Evolutionary conservation across 1,139 yeast species (phyloP).

Genomic region (Zygotorulaspora mrakii): DNA sequence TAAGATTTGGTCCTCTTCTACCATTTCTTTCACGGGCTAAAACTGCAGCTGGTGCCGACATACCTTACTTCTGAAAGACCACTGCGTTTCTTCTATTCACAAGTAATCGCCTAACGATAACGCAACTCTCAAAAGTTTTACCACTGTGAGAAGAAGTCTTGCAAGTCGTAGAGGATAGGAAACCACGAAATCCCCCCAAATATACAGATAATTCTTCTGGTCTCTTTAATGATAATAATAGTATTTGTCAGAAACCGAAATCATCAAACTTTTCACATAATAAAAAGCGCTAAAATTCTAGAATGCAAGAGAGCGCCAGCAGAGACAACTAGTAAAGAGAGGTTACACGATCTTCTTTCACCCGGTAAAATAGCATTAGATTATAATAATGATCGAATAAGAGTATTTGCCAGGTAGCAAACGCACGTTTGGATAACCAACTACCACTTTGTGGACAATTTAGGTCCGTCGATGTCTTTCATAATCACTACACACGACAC

Average conservation of each 20-base stretch:
- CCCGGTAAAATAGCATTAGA: no score
- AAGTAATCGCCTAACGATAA: not conserved
- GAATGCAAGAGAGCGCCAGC: no score
- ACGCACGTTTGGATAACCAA: no score
- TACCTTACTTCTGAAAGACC: slow-evolving; percentile 4
- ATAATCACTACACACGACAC: no score
- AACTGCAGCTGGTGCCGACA: slow-evolving; percentile 27
- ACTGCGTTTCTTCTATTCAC: not conserved
- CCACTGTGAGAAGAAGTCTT: slow-evolving; percentile 3
- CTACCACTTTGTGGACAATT: no score
- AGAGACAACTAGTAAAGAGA: no score
- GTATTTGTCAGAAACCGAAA: slow-evolving; percentile 4
- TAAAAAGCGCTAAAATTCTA: no score
- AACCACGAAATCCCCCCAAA: not conserved
- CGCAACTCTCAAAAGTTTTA: not conserved
- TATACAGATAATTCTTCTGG: not conserved
- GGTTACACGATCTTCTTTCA: no score
- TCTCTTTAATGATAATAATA: not conserved
- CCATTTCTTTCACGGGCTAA: slow-evolving; percentile 26
- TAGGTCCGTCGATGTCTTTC: no score
- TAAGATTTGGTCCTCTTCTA: slow-evolving; percentile 65
- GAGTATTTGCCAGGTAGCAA: no score
- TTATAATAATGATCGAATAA: no score
- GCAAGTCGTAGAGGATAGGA: not conserved
- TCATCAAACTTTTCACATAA: no score